Conservation (phyloP, 441 rosid species). For the Kokia cookei region DNA sequence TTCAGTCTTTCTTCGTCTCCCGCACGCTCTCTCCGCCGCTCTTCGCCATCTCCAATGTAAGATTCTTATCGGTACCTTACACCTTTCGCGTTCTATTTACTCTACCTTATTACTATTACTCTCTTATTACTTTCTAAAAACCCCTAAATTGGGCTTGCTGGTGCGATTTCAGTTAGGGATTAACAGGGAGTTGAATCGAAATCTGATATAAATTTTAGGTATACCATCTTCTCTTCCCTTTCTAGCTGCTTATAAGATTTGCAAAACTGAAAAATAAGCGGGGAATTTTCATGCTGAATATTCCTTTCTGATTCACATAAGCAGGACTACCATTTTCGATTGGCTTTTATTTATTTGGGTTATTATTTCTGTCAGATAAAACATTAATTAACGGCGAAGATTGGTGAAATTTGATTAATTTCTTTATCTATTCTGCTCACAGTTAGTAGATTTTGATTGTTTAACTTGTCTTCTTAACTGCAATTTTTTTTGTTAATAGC, state of each 20-base stretch:
- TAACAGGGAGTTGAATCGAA: neutral
- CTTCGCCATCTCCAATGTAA: neutral
- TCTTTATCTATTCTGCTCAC: neutral
- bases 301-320: neutral
- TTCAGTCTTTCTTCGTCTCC: neutral
- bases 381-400: neutral
- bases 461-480: neutral
- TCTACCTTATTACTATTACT: neutral
- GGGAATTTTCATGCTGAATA: neutral
- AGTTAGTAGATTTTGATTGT: neutral
- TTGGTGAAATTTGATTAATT: neutral
- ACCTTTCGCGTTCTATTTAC: neutral
- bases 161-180: slow-evolving; percentile 1
- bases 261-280: neutral
- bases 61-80: neutral
- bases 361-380: neutral
- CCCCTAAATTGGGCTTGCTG: neutral
- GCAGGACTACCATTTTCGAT: neutral
- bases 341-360: neutral
- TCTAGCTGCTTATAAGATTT: neutral
- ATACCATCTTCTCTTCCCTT: neutral
- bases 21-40: neutral
- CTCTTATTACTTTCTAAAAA: neutral
- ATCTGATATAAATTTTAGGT: slow-evolving; percentile 3
- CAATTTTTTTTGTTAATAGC: neutral